Evolutionary conservation across 352 stramenopile species (phyloP).

Genomic region (Phytopythium helicoides): DNA sequence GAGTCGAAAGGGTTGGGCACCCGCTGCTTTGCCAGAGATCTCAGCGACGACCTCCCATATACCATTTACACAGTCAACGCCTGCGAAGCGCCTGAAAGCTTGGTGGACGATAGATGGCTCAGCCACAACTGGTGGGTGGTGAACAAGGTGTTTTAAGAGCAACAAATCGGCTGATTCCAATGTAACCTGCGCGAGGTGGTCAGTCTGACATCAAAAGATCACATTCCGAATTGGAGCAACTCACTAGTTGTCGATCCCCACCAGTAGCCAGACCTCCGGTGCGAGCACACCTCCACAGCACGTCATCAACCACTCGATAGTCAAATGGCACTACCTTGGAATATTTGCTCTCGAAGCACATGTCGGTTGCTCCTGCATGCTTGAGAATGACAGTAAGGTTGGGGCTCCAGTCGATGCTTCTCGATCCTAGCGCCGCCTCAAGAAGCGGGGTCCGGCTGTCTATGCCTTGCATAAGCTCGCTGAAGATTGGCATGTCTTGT

Average conservation of each 20-base stretch:
- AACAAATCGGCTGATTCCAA: not conserved
- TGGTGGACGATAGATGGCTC: not conserved
- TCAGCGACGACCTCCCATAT: not conserved
- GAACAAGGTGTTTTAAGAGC: not conserved
- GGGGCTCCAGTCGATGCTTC: too few relatives aligned
- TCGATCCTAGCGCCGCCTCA: too few relatives aligned
- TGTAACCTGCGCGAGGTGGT: not conserved
- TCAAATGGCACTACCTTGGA: not conserved
- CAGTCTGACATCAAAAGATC: not conserved
- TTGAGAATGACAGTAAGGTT: too few relatives aligned
- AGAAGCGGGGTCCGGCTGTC: too few relatives aligned
- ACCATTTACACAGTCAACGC: not conserved
- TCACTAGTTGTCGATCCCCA: not conserved
- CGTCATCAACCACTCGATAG: not conserved
- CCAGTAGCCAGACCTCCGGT: not conserved
- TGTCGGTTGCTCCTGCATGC: not conserved
- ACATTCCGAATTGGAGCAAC: not conserved
- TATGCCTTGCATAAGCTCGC: too few relatives aligned
- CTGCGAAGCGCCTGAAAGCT: not conserved
- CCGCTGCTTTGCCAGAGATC: not conserved
- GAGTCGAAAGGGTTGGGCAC: not conserved
- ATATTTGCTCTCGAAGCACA: not conserved
- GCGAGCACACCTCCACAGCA: not conserved
- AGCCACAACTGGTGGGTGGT: not conserved
- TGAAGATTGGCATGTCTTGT: too few relatives aligned